Evolutionary conservation across 768 basidiomycete genomes (phyloP), one percentile per base, ranked within the genome.

Genomic region (Mycena belliarum): DNA sequence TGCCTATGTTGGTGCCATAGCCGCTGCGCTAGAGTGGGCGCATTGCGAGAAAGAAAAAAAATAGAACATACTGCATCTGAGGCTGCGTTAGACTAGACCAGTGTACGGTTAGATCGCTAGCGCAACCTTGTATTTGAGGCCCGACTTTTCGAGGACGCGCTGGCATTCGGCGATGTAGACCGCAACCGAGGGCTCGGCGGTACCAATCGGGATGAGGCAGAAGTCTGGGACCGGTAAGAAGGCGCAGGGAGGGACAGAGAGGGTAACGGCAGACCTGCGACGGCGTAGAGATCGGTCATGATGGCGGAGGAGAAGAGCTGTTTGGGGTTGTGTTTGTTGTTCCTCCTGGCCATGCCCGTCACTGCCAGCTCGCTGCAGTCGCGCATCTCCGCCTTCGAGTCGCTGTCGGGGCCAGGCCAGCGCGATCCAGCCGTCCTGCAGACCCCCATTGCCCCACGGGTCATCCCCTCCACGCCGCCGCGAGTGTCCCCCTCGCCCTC

Each of bases 1-100:
- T 63, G 82, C 91, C 93, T 38, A 96, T 66, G 69, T 96, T 96
- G 1, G 95, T 97, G 21, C 95, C 95, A 66, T 95, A 97, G 6
- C 92, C 93, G 65, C 93, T 93, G 59, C 18, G 44, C 20, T 37
- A 21, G 55, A 20, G 35, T 64, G 49, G 15, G 23, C 48, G 42
- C 41, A 56, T n/a, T 35, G 10, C n/a, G 21, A 29, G 20, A 50
- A n/a, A 10, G 18, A 16, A 32, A 49, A 24, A 37, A 43, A 40
- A 38, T 15, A 71, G 32, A 28, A 59, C 82, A 80, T 70, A 86
- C 89, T 90, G 89, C 80, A 91, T 82, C 88, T 91, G 62, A 6
- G 23, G 32, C n/a, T 8, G 20, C 3, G 25, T 37, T 12, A 32
- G 20, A 9, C 32, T 12, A 32, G 20, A 9, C 24, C n/a, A 2